Conservation (phyloP, 805 yeast genomes). For the Clavispora fructus region DNA sequence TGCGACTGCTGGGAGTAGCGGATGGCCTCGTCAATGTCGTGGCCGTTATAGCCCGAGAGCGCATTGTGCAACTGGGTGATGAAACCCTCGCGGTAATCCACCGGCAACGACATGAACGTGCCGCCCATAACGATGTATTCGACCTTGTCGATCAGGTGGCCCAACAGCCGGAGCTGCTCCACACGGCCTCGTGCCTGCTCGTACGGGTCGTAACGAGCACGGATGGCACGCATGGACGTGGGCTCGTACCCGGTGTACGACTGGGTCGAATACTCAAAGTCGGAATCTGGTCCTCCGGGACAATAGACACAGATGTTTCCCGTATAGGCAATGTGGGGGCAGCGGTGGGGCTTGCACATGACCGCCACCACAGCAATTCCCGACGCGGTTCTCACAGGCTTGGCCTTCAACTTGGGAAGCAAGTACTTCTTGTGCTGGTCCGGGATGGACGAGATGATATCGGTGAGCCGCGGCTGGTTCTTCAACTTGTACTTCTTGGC, state of each 20-base stretch:
- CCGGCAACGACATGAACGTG: constrained; percentile 92
- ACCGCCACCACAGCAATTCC: constrained; percentile 99
- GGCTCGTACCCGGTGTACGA: constrained; percentile 99
- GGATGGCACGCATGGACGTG: constrained; percentile 97
- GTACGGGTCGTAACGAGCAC: constrained; percentile 97
- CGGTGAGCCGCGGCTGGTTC: constrained; percentile 91
- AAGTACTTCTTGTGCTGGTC: constrained; percentile 90
- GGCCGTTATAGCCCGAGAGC: constrained; percentile 84
- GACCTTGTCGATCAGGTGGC: constrained; percentile 95
- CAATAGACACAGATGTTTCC: constrained; percentile 98
- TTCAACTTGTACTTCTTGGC: constrained; percentile 89
- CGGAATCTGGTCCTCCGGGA: constrained; percentile 99
- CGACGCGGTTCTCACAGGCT: constrained; percentile 96
- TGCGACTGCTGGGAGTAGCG: constrained; percentile 86
- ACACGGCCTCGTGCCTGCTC: constrained; percentile 98
- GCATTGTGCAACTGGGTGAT: constrained; percentile 92
- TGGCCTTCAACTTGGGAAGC: constrained; percentile 92
- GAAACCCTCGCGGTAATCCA: constrained; percentile 83
- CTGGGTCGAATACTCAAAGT: constrained; percentile 96
- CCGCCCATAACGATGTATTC: constrained; percentile 99
- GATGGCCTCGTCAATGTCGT: constrained; percentile 85
- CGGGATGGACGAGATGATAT: constrained; percentile 90
- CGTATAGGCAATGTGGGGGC: constrained; percentile 98
- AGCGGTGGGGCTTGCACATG: constrained; percentile 98
- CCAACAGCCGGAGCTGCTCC: constrained; percentile 90